Percentiles rank a stretch among this genome's conserved stretches.
phyloP scores from a whole-genome alignment of 2,329 filamentous ascomycete species.

The Ophiocordyceps robertsii region DNA sequence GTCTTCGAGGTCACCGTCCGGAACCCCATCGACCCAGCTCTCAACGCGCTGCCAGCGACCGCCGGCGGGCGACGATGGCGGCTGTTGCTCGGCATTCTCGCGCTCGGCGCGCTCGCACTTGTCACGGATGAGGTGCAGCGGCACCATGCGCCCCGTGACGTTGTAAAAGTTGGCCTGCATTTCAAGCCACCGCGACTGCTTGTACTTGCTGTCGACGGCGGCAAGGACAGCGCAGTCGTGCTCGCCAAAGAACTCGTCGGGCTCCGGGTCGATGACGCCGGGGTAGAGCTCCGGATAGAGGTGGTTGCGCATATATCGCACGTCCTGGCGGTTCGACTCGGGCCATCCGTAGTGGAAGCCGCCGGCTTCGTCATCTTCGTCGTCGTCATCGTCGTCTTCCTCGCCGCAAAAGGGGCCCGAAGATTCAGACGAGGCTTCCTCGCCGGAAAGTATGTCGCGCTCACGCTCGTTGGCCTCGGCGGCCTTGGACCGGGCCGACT shows the following conservation, averaged over 20 bases:
- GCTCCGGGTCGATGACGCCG: constrained; percentile 5
- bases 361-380: not conserved
- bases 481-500: constrained; percentile 6
- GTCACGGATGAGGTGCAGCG: constrained; percentile 20
- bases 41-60: constrained; percentile 5
- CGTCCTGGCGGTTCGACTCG: constrained; percentile 10
- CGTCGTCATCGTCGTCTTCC: constrained; percentile 6
- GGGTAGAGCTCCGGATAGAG: constrained; percentile 19
- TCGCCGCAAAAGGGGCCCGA: constrained; percentile 5
- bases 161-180: constrained; percentile 31
- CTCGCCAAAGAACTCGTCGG: constrained; percentile 12
- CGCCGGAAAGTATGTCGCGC: constrained; percentile 9
- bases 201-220: constrained; percentile 18
- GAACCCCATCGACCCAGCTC: constrained; percentile 9
- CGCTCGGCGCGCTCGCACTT: constrained; percentile 18
- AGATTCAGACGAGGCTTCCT: constrained; percentile 13
- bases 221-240: constrained; percentile 22
- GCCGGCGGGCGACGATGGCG: not conserved
- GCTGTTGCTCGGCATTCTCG: not conserved
- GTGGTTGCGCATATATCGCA: constrained; percentile 17
- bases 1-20: constrained; percentile 2
- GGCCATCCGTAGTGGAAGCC: constrained; percentile 2
- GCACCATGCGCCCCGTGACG: constrained; percentile 26
- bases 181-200: constrained; percentile 22
- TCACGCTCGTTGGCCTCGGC: constrained; percentile 1